These are phyloP conservation scores for Solanum clarkiae DNA, from an alignment of 257 asterid genomes.

Conservation along the genomic window DNA sequence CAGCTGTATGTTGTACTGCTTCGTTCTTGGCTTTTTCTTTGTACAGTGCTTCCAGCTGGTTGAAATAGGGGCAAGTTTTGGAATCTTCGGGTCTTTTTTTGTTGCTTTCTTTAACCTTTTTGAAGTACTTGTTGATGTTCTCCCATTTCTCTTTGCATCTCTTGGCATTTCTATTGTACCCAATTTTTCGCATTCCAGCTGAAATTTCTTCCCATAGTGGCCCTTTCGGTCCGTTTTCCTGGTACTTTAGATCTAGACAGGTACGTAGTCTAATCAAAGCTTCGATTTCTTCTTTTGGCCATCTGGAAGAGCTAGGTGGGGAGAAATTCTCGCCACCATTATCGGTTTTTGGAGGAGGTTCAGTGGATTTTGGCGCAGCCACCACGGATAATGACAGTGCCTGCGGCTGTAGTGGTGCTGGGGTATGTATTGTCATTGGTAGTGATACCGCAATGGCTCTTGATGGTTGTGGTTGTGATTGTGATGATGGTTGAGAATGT, in stretches of 20 bases:
- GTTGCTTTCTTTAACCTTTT: constrained; percentile 62
- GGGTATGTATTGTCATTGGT: background rate
- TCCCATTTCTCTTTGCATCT: constrained; percentile 95
- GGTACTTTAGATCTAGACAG: constrained; percentile 6
- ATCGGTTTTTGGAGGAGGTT: background rate
- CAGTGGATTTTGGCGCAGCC: background rate
- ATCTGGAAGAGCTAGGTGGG: constrained; percentile 30
- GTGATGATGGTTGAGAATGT: background rate
- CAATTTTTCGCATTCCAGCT: constrained; percentile 57
- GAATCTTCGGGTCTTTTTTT: constrained; percentile 72
- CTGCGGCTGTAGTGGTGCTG: background rate
- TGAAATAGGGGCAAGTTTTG: constrained; percentile 81
- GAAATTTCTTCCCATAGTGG: constrained; percentile 85
- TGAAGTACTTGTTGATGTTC: constrained; percentile 72
- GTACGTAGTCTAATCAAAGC: constrained; percentile 64
- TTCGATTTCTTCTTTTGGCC: constrained; percentile 77
- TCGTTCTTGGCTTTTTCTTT: constrained; percentile 35
- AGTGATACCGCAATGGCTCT: background rate
- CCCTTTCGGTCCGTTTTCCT: constrained; percentile 23
- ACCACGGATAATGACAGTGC: background rate
- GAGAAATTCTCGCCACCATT: constrained; percentile 2
- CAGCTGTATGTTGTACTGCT: background rate
- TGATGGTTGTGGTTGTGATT: background rate
- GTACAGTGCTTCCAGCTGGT: constrained; percentile 52
- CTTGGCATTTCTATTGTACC: constrained; percentile 60